A percentile compares a stretch with the other conserved stretches of the same genome.
Evolutionary conservation across 345 rosid species (phyloP).

Genomic region (Sisymbrium altissimum): DNA sequence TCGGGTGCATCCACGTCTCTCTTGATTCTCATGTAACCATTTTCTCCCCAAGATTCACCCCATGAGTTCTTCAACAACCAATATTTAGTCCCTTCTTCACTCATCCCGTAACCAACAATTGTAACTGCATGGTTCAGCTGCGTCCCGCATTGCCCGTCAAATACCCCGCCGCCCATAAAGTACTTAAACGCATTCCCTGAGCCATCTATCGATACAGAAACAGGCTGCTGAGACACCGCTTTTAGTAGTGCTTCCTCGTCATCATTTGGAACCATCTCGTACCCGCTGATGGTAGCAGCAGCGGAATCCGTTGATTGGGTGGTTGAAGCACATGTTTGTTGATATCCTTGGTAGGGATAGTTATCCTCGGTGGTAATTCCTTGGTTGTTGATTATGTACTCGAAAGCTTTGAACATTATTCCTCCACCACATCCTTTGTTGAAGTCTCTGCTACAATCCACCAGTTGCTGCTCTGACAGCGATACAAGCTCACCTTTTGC

Average conservation of each 20-base stretch:
- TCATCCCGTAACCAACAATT: constrained; percentile 44
- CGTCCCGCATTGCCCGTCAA: constrained; percentile 35
- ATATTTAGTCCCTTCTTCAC: constrained; percentile 30
- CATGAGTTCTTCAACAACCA: constrained; percentile 33
- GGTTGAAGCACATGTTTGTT: constrained; percentile 31
- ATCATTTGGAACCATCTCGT: too few species aligned
- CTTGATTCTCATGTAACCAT: constrained; percentile 43
- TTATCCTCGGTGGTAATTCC: not conserved
- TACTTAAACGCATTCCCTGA: constrained; percentile 25
- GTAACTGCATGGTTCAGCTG: constrained; percentile 44
- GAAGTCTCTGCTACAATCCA: not conserved
- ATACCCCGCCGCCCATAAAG: constrained; percentile 45
- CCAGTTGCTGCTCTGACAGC: not conserved
- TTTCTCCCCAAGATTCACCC: constrained; percentile 41
- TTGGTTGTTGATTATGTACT: not conserved
- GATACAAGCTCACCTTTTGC: not conserved
- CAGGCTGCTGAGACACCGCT: constrained; percentile 41
- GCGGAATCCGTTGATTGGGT: constrained; percentile 12
- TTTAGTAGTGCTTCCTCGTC: too few species aligned
- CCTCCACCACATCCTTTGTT: not conserved
- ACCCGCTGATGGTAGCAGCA: constrained; percentile 21
- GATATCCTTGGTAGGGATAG: not conserved
- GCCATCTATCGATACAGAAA: constrained; percentile 36
- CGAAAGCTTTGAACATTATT: not conserved
- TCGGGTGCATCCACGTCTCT: not conserved